Percentiles rank a stretch among this genome's conserved stretches.
phyloP scores from a whole-genome alignment of 2,329 filamentous ascomycete species.

The Fusarium heterosporum region DNA sequence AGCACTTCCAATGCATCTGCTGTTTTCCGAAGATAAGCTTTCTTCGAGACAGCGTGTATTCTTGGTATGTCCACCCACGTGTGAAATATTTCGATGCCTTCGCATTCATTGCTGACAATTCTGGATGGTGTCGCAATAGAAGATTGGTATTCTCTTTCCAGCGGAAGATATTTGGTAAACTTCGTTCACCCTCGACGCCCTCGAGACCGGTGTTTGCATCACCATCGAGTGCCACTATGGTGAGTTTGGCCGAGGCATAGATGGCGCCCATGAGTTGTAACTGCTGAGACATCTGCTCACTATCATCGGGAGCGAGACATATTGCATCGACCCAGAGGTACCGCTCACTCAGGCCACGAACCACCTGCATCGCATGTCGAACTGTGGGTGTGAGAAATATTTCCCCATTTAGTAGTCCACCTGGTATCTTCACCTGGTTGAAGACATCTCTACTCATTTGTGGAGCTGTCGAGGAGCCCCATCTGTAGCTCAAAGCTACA shows the following conservation, averaged over 20 bases:
- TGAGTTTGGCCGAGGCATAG: constrained; percentile 1
- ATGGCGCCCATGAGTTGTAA: background rate
- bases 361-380: background rate
- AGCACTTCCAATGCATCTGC: constrained; percentile 5
- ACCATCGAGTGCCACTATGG: constrained; percentile 1
- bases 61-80: background rate
- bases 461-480: background rate
- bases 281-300: background rate
- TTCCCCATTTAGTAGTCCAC: background rate
- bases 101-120: background rate
- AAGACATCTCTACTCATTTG: background rate
- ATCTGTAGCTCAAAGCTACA: constrained; percentile 3
- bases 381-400: background rate
- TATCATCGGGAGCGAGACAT: background rate
- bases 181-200: background rate
- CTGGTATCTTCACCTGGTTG: background rate
- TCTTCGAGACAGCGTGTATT: background rate
- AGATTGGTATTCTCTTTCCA: background rate
- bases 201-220: background rate
- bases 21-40: constrained; percentile 1
- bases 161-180: background rate
- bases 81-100: background rate
- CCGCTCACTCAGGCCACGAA: background rate
- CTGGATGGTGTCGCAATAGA: background rate
- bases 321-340: constrained; percentile 4